These are phyloP conservation scores for Amanita exitialis DNA, from an alignment of 768 basidiomycete genomes.

Conservation along the genomic window DNA sequence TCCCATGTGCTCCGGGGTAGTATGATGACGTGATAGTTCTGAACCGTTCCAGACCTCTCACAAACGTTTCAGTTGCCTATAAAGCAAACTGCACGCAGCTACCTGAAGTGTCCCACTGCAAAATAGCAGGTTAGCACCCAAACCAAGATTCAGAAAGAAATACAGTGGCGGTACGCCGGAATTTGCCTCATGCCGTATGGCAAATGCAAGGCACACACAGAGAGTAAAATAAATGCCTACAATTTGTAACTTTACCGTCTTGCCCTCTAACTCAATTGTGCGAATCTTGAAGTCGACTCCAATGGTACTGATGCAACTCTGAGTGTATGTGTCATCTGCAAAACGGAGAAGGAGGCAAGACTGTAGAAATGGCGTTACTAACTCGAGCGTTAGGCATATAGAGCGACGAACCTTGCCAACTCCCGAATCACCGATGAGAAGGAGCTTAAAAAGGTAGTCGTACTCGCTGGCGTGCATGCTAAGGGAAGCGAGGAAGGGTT, in stretches of 20 bases:
- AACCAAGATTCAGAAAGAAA: too few species aligned
- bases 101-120: slow-evolving; percentile 97
- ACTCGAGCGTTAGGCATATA: slow-evolving; percentile 6
- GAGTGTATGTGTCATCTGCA: slow-evolving; percentile 95
- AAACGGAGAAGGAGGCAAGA: slow-evolving; percentile 89
- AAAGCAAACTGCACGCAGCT: slow-evolving; percentile 12
- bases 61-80: neutral
- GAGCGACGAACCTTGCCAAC: slow-evolving; percentile 69
- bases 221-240: slow-evolving; percentile 39
- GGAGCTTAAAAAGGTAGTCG: slow-evolving; percentile 94
- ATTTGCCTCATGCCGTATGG: neutral
- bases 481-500: slow-evolving; percentile 11
- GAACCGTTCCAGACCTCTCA: slow-evolving; percentile 90
- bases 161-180: neutral
- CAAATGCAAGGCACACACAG: neutral
- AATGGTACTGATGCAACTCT: slow-evolving; percentile 95
- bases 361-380: slow-evolving; percentile 24
- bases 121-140: neutral
- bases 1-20: slow-evolving; percentile 97
- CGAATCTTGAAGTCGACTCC: slow-evolving; percentile 99
- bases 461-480: slow-evolving; percentile 89
- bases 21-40: slow-evolving; percentile 99
- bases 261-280: slow-evolving; percentile 96
- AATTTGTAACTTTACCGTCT: slow-evolving; percentile 97
- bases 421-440: slow-evolving; percentile 92